Conservation (phyloP, 2,329 filamentous ascomycete genomes). For the Venturiaceae sp. region DNA sequence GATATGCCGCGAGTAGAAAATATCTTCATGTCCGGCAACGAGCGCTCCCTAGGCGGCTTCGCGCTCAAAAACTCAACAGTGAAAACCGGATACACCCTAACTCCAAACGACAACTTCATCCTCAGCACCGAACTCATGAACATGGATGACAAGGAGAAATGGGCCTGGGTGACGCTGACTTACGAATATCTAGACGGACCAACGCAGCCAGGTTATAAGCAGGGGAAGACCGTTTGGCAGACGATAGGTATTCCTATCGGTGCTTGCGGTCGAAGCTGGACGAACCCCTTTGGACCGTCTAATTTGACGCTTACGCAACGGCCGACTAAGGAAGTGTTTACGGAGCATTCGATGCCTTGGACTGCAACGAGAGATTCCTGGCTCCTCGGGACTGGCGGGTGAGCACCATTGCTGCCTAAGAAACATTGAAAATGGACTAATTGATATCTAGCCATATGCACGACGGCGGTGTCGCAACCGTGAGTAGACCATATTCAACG, state of each 20-base stretch:
- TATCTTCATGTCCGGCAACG: constrained; percentile 5
- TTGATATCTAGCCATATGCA: constrained; percentile 8
- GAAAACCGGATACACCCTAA: neutral
- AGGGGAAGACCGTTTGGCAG: neutral
- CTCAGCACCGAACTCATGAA: constrained; percentile 4
- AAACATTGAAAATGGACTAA: too few species aligned
- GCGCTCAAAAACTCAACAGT: neutral
- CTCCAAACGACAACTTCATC: neutral
- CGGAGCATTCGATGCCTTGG: constrained; percentile 3
- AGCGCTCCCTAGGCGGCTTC: neutral
- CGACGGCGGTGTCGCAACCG: neutral
- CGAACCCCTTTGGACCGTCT: neutral
- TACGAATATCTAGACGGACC: neutral
- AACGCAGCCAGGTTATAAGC: neutral
- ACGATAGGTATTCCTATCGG: neutral
- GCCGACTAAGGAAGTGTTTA: neutral
- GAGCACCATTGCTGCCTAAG: too few species aligned
- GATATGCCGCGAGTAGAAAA: neutral
- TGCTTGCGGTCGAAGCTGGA: neutral
- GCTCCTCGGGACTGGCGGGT: neutral
- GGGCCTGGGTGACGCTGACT: neutral
- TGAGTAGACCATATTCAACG: too few species aligned
- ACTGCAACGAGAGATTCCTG: neutral
- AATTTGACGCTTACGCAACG: neutral
- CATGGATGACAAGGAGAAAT: constrained; percentile 5